Evolutionary conservation across 2,329 filamentous ascomycete genomes (phyloP), one percentile per base, ranked within the genome.

Genomic region (Penicillium sp.): DNA sequence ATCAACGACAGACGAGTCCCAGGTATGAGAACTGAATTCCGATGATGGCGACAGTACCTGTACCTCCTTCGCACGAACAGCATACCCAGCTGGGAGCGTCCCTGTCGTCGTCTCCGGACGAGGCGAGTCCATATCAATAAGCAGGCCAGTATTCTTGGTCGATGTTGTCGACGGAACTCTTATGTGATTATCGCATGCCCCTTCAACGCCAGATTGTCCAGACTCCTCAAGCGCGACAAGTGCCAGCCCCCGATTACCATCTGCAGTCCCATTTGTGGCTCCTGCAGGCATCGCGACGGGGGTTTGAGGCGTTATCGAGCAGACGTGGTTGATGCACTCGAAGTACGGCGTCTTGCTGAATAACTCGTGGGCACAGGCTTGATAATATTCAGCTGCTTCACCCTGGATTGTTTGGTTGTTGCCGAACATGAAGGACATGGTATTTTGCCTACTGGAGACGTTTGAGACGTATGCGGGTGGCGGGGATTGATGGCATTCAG

Each of bases 301-400:
- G 9, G 60, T 59, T 12, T 61, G 59, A 2, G 69, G 66, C 1
- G 72, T 74, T 17, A 75, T 67, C 0, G 72, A 74, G 50, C 75
- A 78, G 17, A 73, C 63, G 59, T 79, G 77, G 46, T 77, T 75
- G 14, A 70, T 51, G 48, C 77, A 78, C 55, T 78, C 73, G 45
- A 78, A 78, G 56, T 73, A 78, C 0, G 73, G 72, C 8, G 62
- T 68, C 17, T 68, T 66, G 46, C 70, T 76, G 50, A 76, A 70
- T n/a, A 75, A 59, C 42, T 79, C 76, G 57, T 78, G 72, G 1
- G 75, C 72, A 58, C 75, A 76, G 5, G 76, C 77, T 61, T 78
- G 76, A 48, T 73, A 77, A 54, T 77, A 77, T 53, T 77, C 75
- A 3, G 74, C 73, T 1, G 73, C 73, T 25, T 65, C 59, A 4